A percentile compares a stretch with the other conserved stretches of the same genome.
These are phyloP conservation scores for Fusarium sp. DNA, from an alignment of 2,329 filamentous ascomycete species.

Conservation along the genomic window DNA sequence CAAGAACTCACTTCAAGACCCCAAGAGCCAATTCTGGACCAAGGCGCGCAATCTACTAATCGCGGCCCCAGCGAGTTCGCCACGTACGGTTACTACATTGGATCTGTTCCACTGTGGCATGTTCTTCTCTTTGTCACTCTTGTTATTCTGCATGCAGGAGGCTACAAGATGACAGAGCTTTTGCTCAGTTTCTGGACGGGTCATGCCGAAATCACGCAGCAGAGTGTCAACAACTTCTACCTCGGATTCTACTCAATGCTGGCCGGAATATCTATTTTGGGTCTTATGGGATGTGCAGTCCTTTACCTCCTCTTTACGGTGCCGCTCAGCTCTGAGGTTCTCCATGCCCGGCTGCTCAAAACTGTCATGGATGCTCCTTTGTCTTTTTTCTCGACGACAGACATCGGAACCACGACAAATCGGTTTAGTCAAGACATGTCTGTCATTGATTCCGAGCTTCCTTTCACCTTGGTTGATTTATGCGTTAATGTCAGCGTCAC, in stretches of 20 bases:
- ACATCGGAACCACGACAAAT: conserved; percentile 56
- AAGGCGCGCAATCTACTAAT: neutral
- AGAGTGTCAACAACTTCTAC: conserved; percentile 28
- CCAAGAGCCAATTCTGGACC: neutral
- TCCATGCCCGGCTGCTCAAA: conserved; percentile 24
- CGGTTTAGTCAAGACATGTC: conserved; percentile 59
- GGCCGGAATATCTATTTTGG: conserved; percentile 16
- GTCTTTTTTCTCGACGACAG: conserved; percentile 56
- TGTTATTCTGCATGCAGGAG: conserved; percentile 15
- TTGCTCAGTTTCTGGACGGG: conserved; percentile 35
- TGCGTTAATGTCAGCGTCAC: conserved; percentile 13
- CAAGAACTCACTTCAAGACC: neutral
- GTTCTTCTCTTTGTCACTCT: conserved; percentile 3
- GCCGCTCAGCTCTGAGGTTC: conserved; percentile 19
- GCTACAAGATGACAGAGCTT: conserved; percentile 35
- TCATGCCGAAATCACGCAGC: conserved; percentile 13
- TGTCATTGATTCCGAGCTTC: conserved; percentile 54
- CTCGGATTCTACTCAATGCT: conserved; percentile 35
- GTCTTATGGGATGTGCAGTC: conserved; percentile 7
- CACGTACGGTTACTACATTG: conserved; percentile 24
- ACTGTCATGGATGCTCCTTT: conserved; percentile 50
- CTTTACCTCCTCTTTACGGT: conserved; percentile 20
- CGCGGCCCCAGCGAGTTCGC: conserved; percentile 16
- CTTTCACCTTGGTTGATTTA: conserved; percentile 48
- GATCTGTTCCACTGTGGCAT: conserved; percentile 19